These are phyloP conservation scores for Phytophthora sp. DNA, from an alignment of 352 stramenopile species.

Conservation along the genomic window DNA sequence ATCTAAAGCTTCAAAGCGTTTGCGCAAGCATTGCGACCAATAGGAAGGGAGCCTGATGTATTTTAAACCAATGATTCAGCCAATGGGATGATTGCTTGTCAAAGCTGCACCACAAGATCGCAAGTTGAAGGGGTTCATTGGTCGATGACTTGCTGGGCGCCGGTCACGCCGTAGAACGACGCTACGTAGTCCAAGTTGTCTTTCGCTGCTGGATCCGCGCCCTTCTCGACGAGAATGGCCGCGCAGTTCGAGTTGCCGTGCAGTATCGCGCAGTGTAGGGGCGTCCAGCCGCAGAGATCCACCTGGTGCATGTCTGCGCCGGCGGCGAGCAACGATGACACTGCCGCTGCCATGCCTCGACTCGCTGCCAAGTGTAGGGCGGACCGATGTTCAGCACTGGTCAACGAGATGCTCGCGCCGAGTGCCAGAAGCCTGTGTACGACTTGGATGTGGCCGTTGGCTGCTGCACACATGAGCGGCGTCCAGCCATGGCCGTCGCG, in stretches of 20 bases:
- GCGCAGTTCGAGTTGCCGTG: constrained; percentile 49
- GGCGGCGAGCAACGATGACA: constrained; percentile 38
- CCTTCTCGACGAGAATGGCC: constrained; percentile 43
- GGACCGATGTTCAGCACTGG: constrained; percentile 56
- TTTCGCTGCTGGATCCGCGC: constrained; percentile 27
- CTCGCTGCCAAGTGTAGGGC: constrained; percentile 71
- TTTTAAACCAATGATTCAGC: not conserved
- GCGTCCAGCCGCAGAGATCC: constrained; percentile 62
- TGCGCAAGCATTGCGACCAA: constrained; percentile 2
- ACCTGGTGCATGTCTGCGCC: constrained; percentile 39
- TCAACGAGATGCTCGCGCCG: constrained; percentile 41
- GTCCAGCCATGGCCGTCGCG: constrained; percentile 62
- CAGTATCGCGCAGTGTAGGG: constrained; percentile 64
- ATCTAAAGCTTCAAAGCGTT: not conserved
- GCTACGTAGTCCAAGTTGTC: constrained; percentile 54
- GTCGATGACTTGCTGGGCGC: not conserved
- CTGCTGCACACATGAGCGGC: constrained; percentile 59
- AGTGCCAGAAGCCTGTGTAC: constrained; percentile 46
- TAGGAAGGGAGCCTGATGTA: no score
- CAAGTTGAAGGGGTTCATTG: not conserved
- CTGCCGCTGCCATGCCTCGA: constrained; percentile 49
- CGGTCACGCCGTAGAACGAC: constrained; percentile 24
- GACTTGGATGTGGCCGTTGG: constrained; percentile 57
- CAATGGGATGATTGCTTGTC: constrained; percentile 8
- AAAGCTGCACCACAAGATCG: no score